Evolutionary conservation across 2,329 filamentous ascomycete genomes (phyloP), one percentile per base, ranked within the genome.

Genomic region (Tolypocladium inflatum): DNA sequence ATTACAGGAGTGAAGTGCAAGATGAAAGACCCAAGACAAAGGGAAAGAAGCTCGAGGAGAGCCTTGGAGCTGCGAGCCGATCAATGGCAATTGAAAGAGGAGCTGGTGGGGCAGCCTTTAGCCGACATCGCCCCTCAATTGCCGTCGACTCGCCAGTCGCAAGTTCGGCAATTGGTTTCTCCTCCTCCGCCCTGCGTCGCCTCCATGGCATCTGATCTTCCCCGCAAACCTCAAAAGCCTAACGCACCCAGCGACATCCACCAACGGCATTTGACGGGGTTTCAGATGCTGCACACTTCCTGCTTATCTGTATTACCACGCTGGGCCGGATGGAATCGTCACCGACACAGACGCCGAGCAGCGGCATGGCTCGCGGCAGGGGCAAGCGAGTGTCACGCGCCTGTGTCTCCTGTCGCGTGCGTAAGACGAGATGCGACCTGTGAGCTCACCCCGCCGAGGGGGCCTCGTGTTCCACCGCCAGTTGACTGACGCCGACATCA

Each of bases 401-500:
- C 8, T 70, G 68, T 58, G 57, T 70, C 41, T 67, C 68, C 30
- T 70, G 68, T 59, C 68, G 69, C 38, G 61, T 63, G 55, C 66
- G 68, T 57, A 70, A 70, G 64, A 68, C 68, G 37, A 62, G 65
- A 64, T 70, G 69, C 53, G 67, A 71, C 60, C 61, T 71, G 68
- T 71, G 64, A 65, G 69, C 42, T 26, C 39, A 15, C 38, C 15
- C 52, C 53, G 37, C 33, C 52, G 19, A n/a, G 39, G 38, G 38
- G 30, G 15, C 1, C 37, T 41, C 39, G 39, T 2, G 43, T 17
- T 51, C 15, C 26, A 13, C n/a, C 5, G 43, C 26, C 19, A 9
- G 17, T 8, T n/a, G 15, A 53, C 60, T 62, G 55, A 60, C 59
- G 54, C 60, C 19, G 30, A 48, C 11, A 13, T 37, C 9, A 4